Evolutionary conservation across 257 asterid genomes (phyloP).

Genomic region (Lithospermum erythrorhizon): DNA sequence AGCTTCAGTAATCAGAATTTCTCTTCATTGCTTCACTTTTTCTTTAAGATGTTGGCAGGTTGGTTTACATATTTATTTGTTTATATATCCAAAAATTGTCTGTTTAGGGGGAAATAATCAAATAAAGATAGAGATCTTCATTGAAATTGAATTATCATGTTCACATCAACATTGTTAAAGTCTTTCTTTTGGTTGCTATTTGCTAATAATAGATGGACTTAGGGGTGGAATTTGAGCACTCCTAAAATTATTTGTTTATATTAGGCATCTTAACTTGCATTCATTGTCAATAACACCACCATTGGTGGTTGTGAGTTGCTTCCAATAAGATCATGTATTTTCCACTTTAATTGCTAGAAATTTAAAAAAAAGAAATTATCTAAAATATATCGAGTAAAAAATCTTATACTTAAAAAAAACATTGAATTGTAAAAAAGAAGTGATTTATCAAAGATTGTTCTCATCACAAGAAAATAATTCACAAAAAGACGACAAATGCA

Average conservation of each 20-base stretch:
- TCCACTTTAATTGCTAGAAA: too few species aligned
- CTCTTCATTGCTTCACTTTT: constrained; percentile 1
- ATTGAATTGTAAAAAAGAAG: too few species aligned
- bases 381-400: too few species aligned
- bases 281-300: background rate
- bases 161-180: background rate
- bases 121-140: background rate
- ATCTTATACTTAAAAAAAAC: too few species aligned
- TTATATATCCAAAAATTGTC: background rate
- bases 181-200: too few species aligned
- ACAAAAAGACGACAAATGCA: too few species aligned
- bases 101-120: background rate
- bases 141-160: background rate
- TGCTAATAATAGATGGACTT: background rate
- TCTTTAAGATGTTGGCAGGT: constrained; percentile 2
- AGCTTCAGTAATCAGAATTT: background rate
- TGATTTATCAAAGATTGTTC: too few species aligned
- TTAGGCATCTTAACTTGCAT: background rate
- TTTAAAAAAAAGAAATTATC: too few species aligned
- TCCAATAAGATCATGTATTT: too few species aligned
- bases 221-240: background rate
- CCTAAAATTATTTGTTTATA: background rate
- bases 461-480: too few species aligned
- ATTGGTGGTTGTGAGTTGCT: background rate
- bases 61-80: constrained; percentile 2